A percentile compares a stretch with the other conserved stretches of the same genome.
Evolutionary conservation across 2,329 filamentous ascomycete species (phyloP).

Genomic region (Alternaria dauci): DNA sequence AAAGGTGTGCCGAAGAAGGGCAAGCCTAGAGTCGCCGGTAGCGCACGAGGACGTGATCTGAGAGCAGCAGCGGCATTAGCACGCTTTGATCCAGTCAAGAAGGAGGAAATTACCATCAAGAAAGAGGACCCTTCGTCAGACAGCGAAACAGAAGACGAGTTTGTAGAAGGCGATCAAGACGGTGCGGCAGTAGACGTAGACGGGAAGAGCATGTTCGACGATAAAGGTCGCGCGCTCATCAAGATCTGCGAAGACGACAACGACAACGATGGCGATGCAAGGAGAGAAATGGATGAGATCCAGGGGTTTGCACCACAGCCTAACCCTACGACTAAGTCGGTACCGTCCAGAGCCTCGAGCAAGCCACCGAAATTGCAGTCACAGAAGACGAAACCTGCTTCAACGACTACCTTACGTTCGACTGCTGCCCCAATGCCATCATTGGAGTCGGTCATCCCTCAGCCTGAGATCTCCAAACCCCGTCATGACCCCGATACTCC

Average conservation of each 20-base stretch:
- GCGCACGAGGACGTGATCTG: constrained; percentile 76
- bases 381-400: neutral
- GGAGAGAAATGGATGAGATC: constrained; percentile 73
- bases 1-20: constrained; percentile 67
- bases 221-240: constrained; percentile 70
- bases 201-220: constrained; percentile 70
- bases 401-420: neutral
- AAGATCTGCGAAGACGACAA: constrained; percentile 78
- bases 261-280: constrained; percentile 47
- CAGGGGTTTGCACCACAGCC: constrained; percentile 53
- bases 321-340: constrained; percentile 9
- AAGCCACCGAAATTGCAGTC: neutral
- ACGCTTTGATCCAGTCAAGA: constrained; percentile 67
- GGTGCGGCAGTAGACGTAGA: constrained; percentile 70
- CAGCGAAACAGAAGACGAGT: constrained; percentile 48
- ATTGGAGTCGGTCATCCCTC: neutral
- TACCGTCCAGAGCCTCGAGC: neutral
- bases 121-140: constrained; percentile 46
- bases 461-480: neutral
- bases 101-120: constrained; percentile 52
- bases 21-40: constrained; percentile 77
- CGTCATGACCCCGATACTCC: neutral
- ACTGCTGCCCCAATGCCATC: neutral
- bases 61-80: constrained; percentile 79
- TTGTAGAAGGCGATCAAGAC: constrained; percentile 43